phyloP scores from a whole-genome alignment of 2,329 filamentous ascomycete species.

The Colletotrichum sublineola region DNA sequence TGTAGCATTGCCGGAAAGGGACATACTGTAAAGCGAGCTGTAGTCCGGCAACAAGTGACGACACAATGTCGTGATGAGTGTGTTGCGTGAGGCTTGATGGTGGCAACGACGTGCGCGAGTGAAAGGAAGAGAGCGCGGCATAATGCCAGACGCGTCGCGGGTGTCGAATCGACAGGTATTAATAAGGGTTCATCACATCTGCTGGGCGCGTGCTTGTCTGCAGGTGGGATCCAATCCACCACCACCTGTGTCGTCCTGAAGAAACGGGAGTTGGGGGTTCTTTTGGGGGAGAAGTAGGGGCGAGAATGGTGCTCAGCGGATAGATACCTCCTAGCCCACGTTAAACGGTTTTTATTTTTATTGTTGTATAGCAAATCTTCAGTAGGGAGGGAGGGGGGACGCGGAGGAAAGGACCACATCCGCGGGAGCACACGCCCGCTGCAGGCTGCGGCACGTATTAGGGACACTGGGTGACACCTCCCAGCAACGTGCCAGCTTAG shows the following conservation, averaged over 20 bases:
- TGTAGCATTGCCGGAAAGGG: slow-evolving; percentile 2
- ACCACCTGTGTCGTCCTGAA: slow-evolving; percentile 39
- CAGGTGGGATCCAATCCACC: slow-evolving; percentile 39
- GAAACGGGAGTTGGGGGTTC: slow-evolving; percentile 34
- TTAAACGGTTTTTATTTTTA: neutral
- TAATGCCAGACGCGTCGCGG: slow-evolving; percentile 13
- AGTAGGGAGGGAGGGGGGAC: neutral
- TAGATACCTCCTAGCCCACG: slow-evolving; percentile 1
- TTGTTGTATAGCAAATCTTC: neutral
- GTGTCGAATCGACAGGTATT: slow-evolving; percentile 22
- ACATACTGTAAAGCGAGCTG: neutral
- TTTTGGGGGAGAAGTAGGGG: slow-evolving; percentile 5
- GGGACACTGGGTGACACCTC: slow-evolving; percentile 7
- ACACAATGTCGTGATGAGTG: slow-evolving; percentile 5
- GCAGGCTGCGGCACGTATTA: slow-evolving; percentile 12
- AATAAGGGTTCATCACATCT: slow-evolving; percentile 41
- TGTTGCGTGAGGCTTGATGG: slow-evolving; percentile 7
- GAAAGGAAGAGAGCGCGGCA: slow-evolving; percentile 6
- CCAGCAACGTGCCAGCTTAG: slow-evolving; percentile 15
- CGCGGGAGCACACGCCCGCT: slow-evolving; percentile 27
- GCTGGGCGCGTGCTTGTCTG: slow-evolving; percentile 40
- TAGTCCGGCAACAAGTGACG: slow-evolving; percentile 4
- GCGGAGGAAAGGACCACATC: slow-evolving; percentile 21
- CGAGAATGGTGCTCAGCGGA: slow-evolving; percentile 4
- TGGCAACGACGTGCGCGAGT: neutral